Conservation (phyloP, 2,329 filamentous ascomycete genomes). For the Sporothrix curviconia region DNA sequence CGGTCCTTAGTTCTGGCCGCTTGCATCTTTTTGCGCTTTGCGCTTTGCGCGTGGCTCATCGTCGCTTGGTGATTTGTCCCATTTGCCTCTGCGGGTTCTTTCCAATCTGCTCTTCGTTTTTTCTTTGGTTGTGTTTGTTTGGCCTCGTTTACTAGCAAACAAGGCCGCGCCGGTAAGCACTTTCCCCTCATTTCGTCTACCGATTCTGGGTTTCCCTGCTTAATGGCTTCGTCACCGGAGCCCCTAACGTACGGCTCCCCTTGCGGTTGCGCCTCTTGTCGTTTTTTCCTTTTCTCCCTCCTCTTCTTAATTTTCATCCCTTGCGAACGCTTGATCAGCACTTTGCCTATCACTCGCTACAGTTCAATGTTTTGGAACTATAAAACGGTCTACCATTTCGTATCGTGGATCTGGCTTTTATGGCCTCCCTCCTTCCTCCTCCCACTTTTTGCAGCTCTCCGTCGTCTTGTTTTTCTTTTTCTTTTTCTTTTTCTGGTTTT, state of each 20-base stretch:
- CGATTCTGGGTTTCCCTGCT: background rate
- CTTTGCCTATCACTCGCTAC: background rate
- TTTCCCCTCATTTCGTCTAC: conserved; percentile 11
- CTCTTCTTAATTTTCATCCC: background rate
- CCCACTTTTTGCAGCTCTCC: background rate
- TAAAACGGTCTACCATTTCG: background rate
- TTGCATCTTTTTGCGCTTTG: background rate
- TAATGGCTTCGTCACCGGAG: background rate
- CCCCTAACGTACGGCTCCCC: background rate
- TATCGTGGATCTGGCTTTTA: background rate
- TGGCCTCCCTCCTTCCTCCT: background rate
- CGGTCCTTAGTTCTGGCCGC: background rate
- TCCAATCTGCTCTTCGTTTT: background rate
- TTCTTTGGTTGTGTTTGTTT: conserved; percentile 3
- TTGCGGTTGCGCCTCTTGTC: background rate
- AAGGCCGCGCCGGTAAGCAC: background rate
- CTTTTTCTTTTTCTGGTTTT: background rate
- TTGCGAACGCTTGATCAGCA: conserved; percentile 8
- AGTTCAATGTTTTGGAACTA: background rate
- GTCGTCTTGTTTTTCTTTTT: background rate
- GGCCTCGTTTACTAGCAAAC: background rate
- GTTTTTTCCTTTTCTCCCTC: background rate
- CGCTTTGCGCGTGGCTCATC: too few species aligned
- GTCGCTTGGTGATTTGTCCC: background rate
- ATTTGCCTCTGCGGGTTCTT: background rate